These are phyloP conservation scores for Triangularia setosa DNA, from an alignment of 2,329 filamentous ascomycete species.

Conservation along the genomic window DNA sequence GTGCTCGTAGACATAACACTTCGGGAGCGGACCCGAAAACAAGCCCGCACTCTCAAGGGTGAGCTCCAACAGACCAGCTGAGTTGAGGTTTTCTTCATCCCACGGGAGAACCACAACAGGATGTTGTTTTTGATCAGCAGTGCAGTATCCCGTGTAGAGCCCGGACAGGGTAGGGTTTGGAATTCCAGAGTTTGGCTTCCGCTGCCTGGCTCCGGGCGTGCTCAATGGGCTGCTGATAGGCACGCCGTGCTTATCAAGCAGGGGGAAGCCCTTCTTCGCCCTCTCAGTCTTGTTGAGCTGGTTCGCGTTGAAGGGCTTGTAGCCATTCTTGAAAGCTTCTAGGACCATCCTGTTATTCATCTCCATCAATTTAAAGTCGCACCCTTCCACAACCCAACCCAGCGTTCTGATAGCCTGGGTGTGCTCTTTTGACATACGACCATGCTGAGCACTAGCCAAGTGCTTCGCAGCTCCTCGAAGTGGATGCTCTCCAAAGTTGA, in stretches of 20 bases:
- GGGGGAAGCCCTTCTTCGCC: slow-evolving; percentile 12
- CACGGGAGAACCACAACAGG: slow-evolving; percentile 38
- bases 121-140: slow-evolving; percentile 28
- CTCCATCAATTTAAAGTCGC: slow-evolving; percentile 28
- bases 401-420: slow-evolving; percentile 31
- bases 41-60: slow-evolving; percentile 31
- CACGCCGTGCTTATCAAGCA: slow-evolving; percentile 8
- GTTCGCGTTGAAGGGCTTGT: slow-evolving; percentile 30
- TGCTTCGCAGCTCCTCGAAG: slow-evolving; percentile 38
- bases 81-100: slow-evolving; percentile 26
- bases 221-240: neutral
- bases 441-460: slow-evolving; percentile 32
- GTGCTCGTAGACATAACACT: slow-evolving; percentile 33
- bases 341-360: slow-evolving; percentile 34
- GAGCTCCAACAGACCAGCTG: slow-evolving; percentile 27
- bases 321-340: slow-evolving; percentile 30
- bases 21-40: slow-evolving; percentile 28
- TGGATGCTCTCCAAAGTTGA: slow-evolving; percentile 35
- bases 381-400: slow-evolving; percentile 35
- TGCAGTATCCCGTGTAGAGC: slow-evolving; percentile 34
- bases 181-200: slow-evolving; percentile 18
- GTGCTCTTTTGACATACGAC: slow-evolving; percentile 29
- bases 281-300: slow-evolving; percentile 22
- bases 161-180: slow-evolving; percentile 30
- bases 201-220: neutral